Evolutionary conservation across 768 basidiomycete genomes (phyloP).

Genomic region (Amanita fuliginea): DNA sequence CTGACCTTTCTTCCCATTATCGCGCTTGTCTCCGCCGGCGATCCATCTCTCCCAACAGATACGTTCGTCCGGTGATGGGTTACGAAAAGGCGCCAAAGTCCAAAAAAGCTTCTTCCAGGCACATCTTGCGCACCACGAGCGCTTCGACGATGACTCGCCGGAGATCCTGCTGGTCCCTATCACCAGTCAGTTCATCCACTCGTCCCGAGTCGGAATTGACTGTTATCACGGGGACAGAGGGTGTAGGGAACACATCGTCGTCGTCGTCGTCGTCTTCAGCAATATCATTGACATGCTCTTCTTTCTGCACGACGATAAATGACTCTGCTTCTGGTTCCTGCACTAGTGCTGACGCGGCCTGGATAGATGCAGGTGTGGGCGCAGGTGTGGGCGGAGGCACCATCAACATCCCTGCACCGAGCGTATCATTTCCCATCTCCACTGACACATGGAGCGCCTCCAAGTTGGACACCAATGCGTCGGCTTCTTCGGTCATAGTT

Average conservation of each 20-base stretch:
- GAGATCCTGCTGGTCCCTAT: conserved; percentile 1
- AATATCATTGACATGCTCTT: conserved; percentile 4
- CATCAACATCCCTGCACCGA: conserved; percentile 5
- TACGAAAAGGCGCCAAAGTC: conserved; percentile 60
- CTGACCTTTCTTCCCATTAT: too few species aligned
- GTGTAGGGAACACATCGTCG: conserved; percentile 28
- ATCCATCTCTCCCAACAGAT: too few species aligned
- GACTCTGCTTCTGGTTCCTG: neutral
- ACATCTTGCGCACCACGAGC: conserved; percentile 68
- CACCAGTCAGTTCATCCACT: conserved; percentile 16
- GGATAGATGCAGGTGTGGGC: neutral
- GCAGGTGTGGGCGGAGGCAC: conserved; percentile 6
- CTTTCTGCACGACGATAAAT: neutral
- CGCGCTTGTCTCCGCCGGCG: too few species aligned
- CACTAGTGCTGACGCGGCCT: neutral
- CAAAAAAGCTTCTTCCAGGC: conserved; percentile 63
- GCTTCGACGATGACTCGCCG: conserved; percentile 70
- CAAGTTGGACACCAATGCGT: conserved; percentile 19
- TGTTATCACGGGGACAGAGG: conserved; percentile 8
- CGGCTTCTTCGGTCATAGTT: conserved; percentile 9
- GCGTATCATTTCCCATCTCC: conserved; percentile 2
- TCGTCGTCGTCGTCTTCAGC: conserved; percentile 25
- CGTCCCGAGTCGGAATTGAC: conserved; percentile 4
- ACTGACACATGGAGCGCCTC: conserved; percentile 23
- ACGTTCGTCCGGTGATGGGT: neutral